Percentiles rank a stretch among this genome's conserved stretches.
Conservation (phyloP, 441 rosid species). For the Erodium moschatum region DNA sequence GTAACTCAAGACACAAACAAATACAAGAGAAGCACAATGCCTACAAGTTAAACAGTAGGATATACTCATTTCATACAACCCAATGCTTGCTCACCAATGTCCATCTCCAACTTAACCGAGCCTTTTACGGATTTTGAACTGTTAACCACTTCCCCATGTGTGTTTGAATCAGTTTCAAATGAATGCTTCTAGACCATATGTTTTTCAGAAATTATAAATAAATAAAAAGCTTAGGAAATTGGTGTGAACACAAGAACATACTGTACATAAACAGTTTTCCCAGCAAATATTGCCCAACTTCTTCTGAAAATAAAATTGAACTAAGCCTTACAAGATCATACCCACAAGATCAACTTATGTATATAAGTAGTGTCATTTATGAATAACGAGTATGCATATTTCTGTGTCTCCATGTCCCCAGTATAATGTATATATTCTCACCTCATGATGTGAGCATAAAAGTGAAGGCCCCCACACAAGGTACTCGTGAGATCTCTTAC, state of each 20-base stretch:
- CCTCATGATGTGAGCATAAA: not conserved
- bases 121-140: too few species aligned
- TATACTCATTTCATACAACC: not conserved
- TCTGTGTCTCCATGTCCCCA: not conserved
- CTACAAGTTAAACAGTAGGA: not conserved
- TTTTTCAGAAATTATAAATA: too few species aligned
- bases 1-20: constrained; percentile 7
- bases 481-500: not conserved
- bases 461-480: not conserved
- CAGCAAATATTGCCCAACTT: too few species aligned
- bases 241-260: too few species aligned
- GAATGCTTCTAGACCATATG: too few species aligned
- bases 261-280: too few species aligned
- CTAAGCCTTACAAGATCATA: not conserved
- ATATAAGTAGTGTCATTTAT: not conserved
- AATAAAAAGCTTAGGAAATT: too few species aligned
- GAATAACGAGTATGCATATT: not conserved
- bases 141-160: too few species aligned
- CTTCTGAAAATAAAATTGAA: too few species aligned
- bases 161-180: too few species aligned
- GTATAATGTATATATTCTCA: not conserved
- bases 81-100: too few species aligned
- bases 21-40: constrained; percentile 1
- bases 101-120: too few species aligned
- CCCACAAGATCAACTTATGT: not conserved